Percentiles rank a stretch among this genome's conserved stretches.
Evolutionary conservation across 2,329 filamentous ascomycete species (phyloP).

Genomic region (Chaetomium globosum): DNA sequence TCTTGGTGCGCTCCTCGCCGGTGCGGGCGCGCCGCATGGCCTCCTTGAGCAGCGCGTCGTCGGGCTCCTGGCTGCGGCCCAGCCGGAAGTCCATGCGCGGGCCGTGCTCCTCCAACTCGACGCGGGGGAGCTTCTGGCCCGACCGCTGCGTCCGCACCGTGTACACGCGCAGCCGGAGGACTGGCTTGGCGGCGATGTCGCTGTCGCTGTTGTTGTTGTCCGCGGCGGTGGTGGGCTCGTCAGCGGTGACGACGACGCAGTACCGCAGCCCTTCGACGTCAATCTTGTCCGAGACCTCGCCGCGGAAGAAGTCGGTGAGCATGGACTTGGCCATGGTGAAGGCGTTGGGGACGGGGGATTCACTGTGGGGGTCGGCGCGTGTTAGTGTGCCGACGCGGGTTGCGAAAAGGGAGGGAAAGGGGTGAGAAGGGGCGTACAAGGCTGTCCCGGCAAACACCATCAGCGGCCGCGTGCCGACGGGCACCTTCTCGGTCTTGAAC

Average conservation of each 20-base stretch:
- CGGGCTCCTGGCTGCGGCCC: conserved; percentile 77
- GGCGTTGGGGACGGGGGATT: conserved; percentile 74
- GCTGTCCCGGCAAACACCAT: conserved; percentile 86
- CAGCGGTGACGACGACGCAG: conserved; percentile 77
- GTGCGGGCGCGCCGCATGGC: conserved; percentile 82
- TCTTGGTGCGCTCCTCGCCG: conserved; percentile 78
- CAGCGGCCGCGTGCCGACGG: conserved; percentile 84
- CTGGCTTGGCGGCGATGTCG: conserved; percentile 50
- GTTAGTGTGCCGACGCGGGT: background rate
- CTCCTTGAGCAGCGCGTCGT: conserved; percentile 80
- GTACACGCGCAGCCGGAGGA: conserved; percentile 75
- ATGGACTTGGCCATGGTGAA: conserved; percentile 87
- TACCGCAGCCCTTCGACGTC: conserved; percentile 96
- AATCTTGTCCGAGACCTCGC: conserved; percentile 74
- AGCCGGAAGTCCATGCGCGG: conserved; percentile 90
- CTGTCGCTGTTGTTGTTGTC: conserved; percentile 21
- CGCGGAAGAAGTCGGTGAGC: conserved; percentile 88
- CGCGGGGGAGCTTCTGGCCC: conserved; percentile 81
- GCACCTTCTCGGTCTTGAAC: conserved; percentile 75
- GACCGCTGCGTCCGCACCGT: conserved; percentile 83
- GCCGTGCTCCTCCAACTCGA: conserved; percentile 94
- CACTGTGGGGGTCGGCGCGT: conserved; percentile 43
- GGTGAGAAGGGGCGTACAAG: conserved; percentile 58
- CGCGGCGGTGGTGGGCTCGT: conserved; percentile 55
- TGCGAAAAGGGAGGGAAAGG: background rate